phyloP scores from a whole-genome alignment of 2,329 filamentous ascomycete genomes.

The Parafenestella ontariensis region DNA sequence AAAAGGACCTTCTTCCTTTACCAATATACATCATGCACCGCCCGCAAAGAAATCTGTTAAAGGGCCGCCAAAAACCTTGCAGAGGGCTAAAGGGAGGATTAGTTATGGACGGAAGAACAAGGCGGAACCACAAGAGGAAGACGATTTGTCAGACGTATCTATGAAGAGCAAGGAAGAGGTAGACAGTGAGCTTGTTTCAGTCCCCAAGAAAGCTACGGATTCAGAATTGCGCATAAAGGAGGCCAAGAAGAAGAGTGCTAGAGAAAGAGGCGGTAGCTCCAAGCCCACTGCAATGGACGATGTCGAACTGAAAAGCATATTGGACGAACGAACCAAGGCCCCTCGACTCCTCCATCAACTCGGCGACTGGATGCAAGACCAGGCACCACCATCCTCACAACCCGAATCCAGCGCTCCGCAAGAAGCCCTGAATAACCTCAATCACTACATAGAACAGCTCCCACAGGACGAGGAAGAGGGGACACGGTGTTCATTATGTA shows the following conservation, averaged over 20 bases:
- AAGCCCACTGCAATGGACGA: constrained; percentile 1
- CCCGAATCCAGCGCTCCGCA: constrained; percentile 24
- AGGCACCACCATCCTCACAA: constrained; percentile 19
- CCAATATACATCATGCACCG: constrained; percentile 15
- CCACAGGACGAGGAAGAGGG: constrained; percentile 24
- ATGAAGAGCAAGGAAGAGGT: constrained; percentile 8
- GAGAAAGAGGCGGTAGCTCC: neutral
- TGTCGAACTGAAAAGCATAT: neutral
- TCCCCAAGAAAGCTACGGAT: neutral
- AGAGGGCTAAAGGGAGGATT: neutral
- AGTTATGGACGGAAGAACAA: neutral
- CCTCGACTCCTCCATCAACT: constrained; percentile 23
- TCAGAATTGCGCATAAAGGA: constrained; percentile 10
- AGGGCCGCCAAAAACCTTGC: neutral
- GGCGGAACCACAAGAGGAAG: neutral
- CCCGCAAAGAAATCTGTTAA: neutral
- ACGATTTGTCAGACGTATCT: constrained; percentile 7
- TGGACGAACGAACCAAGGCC: constrained; percentile 8
- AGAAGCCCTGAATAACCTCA: constrained; percentile 21
- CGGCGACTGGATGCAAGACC: constrained; percentile 20
- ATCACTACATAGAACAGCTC: constrained; percentile 25
- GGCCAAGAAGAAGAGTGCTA: constrained; percentile 5
- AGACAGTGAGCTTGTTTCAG: neutral
- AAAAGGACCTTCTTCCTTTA: neutral
- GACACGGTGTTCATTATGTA: constrained; percentile 70